Conservation (phyloP, 331 rosid species). For the Quercus phellos region DNA sequence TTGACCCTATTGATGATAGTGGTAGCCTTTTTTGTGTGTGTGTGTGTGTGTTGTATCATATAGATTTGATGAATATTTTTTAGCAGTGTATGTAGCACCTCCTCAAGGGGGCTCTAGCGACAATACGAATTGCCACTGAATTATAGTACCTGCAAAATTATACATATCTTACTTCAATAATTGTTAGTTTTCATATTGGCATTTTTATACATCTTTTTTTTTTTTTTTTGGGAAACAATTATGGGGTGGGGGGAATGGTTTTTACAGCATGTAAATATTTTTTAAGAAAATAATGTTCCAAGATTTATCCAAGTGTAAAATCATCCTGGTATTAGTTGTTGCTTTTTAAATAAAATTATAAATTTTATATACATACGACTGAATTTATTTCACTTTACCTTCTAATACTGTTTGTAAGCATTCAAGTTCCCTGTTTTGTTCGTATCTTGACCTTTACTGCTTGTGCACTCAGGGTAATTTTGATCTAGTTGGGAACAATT, state of each 20-base stretch:
- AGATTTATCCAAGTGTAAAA: neutral
- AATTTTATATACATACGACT: neutral
- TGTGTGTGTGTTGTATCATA: no score
- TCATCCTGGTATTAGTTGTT: neutral
- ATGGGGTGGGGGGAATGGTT: neutral
- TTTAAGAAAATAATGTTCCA: neutral
- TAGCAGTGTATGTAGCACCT: no score
- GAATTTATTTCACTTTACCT: neutral
- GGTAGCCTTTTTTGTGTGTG: no score
- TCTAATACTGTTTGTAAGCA: neutral
- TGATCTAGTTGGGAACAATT: conserved; percentile 82
- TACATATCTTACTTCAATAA: no score
- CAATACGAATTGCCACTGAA: no score
- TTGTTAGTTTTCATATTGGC: no score
- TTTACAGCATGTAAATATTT: neutral
- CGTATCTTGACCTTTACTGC: conserved; percentile 1
- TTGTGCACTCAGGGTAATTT: conserved; percentile 65
- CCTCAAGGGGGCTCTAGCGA: no score
- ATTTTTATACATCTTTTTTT: no score
- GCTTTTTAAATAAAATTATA: neutral
- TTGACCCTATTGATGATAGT: neutral
- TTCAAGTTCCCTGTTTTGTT: neutral
- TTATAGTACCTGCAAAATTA: no score
- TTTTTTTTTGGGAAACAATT: no score
- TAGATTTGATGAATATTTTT: no score